Evolutionary conservation across 805 yeast genomes (phyloP), one percentile per base, ranked within the genome.

Genomic region (Saccharomycopsis capsularis): DNA sequence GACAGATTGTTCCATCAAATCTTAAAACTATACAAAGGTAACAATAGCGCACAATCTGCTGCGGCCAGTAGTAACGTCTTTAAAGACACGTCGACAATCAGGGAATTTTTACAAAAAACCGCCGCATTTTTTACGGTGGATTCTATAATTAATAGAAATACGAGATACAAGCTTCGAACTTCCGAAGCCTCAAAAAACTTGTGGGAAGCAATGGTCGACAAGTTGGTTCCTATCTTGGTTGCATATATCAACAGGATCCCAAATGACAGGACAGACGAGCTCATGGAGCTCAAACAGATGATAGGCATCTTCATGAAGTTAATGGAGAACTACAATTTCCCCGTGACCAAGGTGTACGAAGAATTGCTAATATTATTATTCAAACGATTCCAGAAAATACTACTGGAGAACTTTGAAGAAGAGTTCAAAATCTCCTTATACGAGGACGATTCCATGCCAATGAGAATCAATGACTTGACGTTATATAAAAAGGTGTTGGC

Each of bases 391-490:
- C 78, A 86, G n/a, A 71, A 73, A 2, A 67, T 74, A 9, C 65
- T 80, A 22, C 73, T 78, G 13, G 68, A 66, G 51, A 72, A 74
- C 15, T 87, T 88, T 63, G 69, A 75, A 22, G 62, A 62, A 11
- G 82, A 81, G 43, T 91, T 89, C 66, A 65, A 70, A 29, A 71
- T 72, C 7, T 67, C 82, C 4, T 76, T 89, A 34, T 75, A 78
- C 52, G 81, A 82, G 22, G 97, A 91, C 61, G 93, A 87, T 61
- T 86, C 87, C 55, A 87, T 86, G 88, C 95, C 96, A 11, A 75
- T 89, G 68, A 76, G 76, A 0, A 79, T 89, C 29, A 75, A 81
- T 53, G 79, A 79, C 44, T 62, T 67, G 37, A 68, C 70, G 11
- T 74, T 83, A 44, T 86, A 80, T 61, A 81, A 78, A 19, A 77